phyloP scores from a whole-genome alignment of 768 basidiomycete genomes.

The Pulveroboletus sp. region DNA sequence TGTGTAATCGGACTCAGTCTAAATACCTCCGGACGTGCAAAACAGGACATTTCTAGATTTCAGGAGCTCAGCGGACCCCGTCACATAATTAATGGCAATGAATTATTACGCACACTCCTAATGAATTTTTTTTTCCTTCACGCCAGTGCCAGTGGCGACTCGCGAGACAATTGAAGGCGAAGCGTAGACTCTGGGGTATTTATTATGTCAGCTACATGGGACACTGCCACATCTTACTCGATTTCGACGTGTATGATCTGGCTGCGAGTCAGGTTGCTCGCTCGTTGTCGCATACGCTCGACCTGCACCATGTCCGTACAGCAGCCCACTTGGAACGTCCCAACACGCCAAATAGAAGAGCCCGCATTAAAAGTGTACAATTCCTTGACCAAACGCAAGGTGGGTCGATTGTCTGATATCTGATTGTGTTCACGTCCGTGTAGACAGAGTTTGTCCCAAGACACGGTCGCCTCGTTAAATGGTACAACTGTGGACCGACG shows the following conservation, averaged over 20 bases:
- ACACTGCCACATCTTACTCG: neutral
- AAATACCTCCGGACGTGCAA: too few species aligned
- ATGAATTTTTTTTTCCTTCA: too few species aligned
- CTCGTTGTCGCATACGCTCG: constrained; percentile 10
- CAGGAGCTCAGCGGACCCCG: neutral
- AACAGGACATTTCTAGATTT: too few species aligned
- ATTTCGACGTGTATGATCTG: constrained; percentile 21
- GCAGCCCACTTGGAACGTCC: constrained; percentile 54
- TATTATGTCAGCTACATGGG: constrained; percentile 23
- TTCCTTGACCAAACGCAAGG: constrained; percentile 89
- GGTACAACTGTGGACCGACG: constrained; percentile 99
- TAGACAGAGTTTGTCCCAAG: constrained; percentile 77
- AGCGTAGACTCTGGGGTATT: too few species aligned
- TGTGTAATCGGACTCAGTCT: too few species aligned
- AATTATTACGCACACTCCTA: neutral
- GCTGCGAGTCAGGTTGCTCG: constrained; percentile 14
- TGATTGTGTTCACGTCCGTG: constrained; percentile 3
- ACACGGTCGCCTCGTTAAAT: constrained; percentile 77
- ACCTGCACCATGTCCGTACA: constrained; percentile 49
- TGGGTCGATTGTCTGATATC: constrained; percentile 32
- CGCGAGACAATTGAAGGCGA: too few species aligned
- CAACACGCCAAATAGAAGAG: constrained; percentile 36
- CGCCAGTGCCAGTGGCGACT: too few species aligned
- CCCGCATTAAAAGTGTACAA: constrained; percentile 79
- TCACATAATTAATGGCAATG: neutral